Evolutionary conservation across 495 filamentous ascomycete genomes (phyloP).

Genomic region (Aspergillus bridgeri): DNA sequence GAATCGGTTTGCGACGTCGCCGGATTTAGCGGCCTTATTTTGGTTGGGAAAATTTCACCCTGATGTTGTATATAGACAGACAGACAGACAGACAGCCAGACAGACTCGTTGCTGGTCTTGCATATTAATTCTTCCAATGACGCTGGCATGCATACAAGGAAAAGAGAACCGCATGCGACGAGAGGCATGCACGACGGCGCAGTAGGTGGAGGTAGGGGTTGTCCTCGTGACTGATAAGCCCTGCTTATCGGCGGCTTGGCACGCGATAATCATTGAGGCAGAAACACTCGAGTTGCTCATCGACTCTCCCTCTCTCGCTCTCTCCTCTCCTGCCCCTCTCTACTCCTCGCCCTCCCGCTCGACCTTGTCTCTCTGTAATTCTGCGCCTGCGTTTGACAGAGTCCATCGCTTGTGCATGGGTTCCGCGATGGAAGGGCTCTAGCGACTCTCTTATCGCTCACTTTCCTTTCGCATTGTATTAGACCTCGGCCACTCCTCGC

Average conservation of each 20-base stretch:
- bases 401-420: not conserved
- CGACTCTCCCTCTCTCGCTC: not conserved
- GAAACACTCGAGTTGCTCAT: not conserved
- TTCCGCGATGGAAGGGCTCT: slow-evolving; percentile 6
- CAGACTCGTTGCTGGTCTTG: not conserved
- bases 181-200: not conserved
- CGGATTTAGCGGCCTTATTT: slow-evolving; percentile 1
- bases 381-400: not conserved
- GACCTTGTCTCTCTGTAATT: slow-evolving; percentile 13
- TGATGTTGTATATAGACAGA: slow-evolving; percentile 12
- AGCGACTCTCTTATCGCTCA: slow-evolving; percentile 16
- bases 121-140: not conserved
- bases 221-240: not conserved
- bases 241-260: not conserved
- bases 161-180: too few species aligned
- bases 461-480: not conserved
- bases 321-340: slow-evolving; percentile 4
- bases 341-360: slow-evolving; percentile 17
- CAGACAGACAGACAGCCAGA: slow-evolving; percentile 6
- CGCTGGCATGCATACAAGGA: not conserved
- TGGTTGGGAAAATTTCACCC: slow-evolving; percentile 4
- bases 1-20: slow-evolving; percentile 7
- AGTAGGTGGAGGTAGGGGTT: not conserved
- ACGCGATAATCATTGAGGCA: not conserved
- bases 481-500: not conserved